Base-by-base conservation (phyloP, 192 early-diverging fungal genomes). In the Coemansia sp. region DNA sequence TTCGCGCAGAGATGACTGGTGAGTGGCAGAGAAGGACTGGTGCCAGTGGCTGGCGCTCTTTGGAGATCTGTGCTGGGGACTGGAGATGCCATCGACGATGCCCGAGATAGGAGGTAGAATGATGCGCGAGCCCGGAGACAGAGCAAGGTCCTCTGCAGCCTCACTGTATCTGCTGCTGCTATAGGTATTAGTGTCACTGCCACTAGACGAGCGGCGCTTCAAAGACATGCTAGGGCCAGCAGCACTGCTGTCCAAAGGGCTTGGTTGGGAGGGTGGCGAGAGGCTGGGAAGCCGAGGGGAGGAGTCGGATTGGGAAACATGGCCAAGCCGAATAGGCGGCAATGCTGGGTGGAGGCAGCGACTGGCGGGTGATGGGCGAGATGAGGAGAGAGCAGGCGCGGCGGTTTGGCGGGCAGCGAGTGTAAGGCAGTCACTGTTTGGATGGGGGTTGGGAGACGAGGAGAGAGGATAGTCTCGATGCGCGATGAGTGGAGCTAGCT, bases 241-340 rank as follows among this genome's bases (percentile, higher is more conserved):
- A 18, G 34, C 14, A 35, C 14, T 11, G 57, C 45, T 16, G 10
- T 57, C 28, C 9, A 36, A 14, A 3, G 9, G 3, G 26, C 20
- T 13, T 33, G 16, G 14, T 60, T 33, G 37, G 40, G 59, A 24
- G 14, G 76, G 70, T n/a, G 70, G 70, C n/a, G 76, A 70, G 55
- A 78, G 76, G 63, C 67, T 73, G 67, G 76, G 67, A 59, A 69
- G 40, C 48, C 63, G 18, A 60, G 45, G 20, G 24, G 55, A 34
- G 64, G 45, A 6, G 46, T 35, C 34, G 67, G 64, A 28, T 70
- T 79, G 64, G 70, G 77, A 14, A 73, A 48, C 33, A 67, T 43
- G 31, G 60, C 67, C 59, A 70, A 40, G 65, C 70, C 71, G 77
- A 67, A 79, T 62, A 55, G 71, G 71, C 71, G 77, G 67, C n/a